Conservation (phyloP, 305 asterid genomes). For the Fraxinus floribunda region DNA sequence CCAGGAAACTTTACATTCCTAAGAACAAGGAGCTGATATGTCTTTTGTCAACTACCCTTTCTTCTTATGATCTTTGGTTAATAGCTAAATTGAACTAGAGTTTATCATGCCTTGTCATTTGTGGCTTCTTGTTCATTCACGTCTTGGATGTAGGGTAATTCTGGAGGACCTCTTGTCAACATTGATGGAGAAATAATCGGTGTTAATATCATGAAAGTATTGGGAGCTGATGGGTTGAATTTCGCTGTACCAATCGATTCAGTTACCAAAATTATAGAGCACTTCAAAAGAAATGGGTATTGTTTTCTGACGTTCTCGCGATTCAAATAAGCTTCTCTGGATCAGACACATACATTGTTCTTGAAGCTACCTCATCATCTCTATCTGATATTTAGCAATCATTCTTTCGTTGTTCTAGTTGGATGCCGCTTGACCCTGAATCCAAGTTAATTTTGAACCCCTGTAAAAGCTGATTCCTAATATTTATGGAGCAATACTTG, state of each 20-base stretch:
- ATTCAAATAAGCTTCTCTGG: background rate
- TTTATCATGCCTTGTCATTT: conserved; percentile 8
- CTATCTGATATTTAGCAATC: background rate
- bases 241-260: conserved; percentile 85
- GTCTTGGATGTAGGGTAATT: conserved; percentile 63
- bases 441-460: background rate
- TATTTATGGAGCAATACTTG: background rate
- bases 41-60: background rate
- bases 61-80: conserved; percentile 13
- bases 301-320: background rate
- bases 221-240: conserved; percentile 78
- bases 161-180: conserved; percentile 93
- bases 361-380: background rate
- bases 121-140: background rate
- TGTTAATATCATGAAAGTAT: conserved; percentile 69
- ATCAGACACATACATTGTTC: background rate
- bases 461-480: background rate
- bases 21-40: background rate
- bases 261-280: conserved; percentile 63
- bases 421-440: background rate
- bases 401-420: background rate
- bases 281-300: conserved; percentile 75
- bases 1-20: background rate
- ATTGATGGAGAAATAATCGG: conserved; percentile 85
- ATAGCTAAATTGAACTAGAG: background rate